Conservation (phyloP, 2,329 filamentous ascomycete species). For the Monosporascus sp. region DNA sequence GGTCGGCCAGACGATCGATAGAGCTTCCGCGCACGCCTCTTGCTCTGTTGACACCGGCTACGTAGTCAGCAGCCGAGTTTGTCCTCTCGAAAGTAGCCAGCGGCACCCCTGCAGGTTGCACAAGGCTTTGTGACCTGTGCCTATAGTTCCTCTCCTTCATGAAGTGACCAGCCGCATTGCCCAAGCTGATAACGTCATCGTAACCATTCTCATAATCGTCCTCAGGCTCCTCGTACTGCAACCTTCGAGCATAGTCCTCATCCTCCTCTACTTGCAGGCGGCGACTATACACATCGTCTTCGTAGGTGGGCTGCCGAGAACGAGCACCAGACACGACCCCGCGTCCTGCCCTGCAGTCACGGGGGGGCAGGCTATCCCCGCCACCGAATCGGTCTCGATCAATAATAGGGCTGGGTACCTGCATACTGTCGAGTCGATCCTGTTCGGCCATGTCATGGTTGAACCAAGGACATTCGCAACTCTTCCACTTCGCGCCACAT, state of each 20-base stretch:
- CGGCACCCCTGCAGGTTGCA: constrained; percentile 26
- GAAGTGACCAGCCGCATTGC: constrained; percentile 51
- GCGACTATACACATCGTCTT: constrained; percentile 42
- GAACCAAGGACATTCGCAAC: constrained; percentile 78
- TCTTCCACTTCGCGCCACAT: constrained; percentile 77
- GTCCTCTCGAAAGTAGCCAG: constrained; percentile 31
- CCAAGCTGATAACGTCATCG: constrained; percentile 37
- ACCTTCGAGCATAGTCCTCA: constrained; percentile 33
- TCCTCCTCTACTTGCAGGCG: constrained; percentile 44
- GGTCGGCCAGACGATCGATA: constrained; percentile 46
- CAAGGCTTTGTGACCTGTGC: constrained; percentile 31
- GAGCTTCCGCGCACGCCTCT: constrained; percentile 38
- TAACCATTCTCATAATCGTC: constrained; percentile 34
- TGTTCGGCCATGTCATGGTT: constrained; percentile 53
- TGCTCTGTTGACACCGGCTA: constrained; percentile 37
- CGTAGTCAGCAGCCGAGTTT: constrained; percentile 35
- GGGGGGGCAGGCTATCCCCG: constrained; percentile 13
- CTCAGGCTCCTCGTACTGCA: constrained; percentile 31
- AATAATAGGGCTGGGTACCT: constrained; percentile 35
- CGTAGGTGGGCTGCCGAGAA: constrained; percentile 32
- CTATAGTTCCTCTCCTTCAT: constrained; percentile 54
- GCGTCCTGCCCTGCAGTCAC: constrained; percentile 24
- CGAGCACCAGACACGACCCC: constrained; percentile 20
- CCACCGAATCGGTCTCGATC: constrained; percentile 30
- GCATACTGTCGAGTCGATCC: constrained; percentile 51